phyloP scores from a whole-genome alignment of 2,329 filamentous ascomycete genomes.

The Ceratocystis eucalypticola region DNA sequence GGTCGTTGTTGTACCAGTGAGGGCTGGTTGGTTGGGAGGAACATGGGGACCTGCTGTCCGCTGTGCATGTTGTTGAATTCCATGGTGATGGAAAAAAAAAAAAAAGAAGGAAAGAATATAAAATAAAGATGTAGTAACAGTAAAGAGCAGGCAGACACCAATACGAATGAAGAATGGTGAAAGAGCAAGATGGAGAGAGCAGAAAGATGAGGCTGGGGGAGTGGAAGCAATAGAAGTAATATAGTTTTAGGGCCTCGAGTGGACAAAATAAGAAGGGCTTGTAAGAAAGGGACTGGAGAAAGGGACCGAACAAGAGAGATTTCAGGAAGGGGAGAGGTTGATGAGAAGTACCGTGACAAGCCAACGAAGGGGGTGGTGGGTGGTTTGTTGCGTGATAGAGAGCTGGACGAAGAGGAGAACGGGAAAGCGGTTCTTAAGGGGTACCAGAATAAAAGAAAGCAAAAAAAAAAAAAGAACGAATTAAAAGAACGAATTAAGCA shows the following conservation, averaged over 20 bases:
- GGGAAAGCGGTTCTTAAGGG: not conserved
- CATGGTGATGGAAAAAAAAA: not conserved
- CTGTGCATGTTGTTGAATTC: slow-evolving; percentile 8
- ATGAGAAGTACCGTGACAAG: not conserved
- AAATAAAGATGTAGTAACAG: not conserved
- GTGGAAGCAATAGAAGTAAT: slow-evolving; percentile 7
- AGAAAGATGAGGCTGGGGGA: slow-evolving; percentile 10
- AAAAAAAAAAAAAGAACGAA: not conserved
- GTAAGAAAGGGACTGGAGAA: not conserved
- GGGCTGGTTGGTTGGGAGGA: slow-evolving; percentile 1
- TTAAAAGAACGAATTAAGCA: not conserved
- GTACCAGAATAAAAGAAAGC: not conserved
- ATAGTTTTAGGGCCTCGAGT: slow-evolving; percentile 8
- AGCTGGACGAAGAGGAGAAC: not conserved
- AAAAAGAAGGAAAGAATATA: not conserved
- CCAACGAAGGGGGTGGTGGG: not conserved
- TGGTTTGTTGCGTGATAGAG: not conserved
- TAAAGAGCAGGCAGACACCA: not conserved
- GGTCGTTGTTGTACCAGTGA: slow-evolving; percentile 1
- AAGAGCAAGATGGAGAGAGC: not conserved
- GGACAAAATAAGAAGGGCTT: not conserved
- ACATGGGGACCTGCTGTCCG: not conserved
- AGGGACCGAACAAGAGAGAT: not conserved
- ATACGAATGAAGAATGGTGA: slow-evolving; percentile 1
- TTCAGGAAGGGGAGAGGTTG: not conserved